Conservation (phyloP, 805 yeast genomes). For the Priceomyces fermenticarens region DNA sequence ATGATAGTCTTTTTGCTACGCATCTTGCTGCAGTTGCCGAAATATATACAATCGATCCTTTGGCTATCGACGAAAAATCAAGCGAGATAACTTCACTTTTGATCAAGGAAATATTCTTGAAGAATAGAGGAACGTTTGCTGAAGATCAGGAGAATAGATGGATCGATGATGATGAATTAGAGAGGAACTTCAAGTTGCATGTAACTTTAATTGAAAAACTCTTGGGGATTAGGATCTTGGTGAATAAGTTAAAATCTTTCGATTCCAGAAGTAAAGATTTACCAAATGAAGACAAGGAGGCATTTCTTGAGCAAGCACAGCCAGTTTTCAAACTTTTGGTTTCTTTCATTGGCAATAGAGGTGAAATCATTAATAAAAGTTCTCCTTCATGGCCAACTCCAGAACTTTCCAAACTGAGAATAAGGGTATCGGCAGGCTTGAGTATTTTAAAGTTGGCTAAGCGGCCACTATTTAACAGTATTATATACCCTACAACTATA, state of each 20-base stretch:
- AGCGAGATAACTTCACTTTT: conserved; percentile 58
- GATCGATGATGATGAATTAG: conserved; percentile 45
- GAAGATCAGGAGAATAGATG: conserved; percentile 34
- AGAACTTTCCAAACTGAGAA: conserved; percentile 50
- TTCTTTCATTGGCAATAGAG: conserved; percentile 69
- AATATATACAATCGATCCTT: conserved; percentile 48
- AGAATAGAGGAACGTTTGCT: conserved; percentile 40
- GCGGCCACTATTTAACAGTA: conserved; percentile 45
- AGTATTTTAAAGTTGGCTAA: conserved; percentile 63
- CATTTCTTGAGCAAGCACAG: conserved; percentile 44
- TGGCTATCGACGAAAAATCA: conserved; percentile 48
- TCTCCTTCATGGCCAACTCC: conserved; percentile 60
- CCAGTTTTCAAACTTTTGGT: conserved; percentile 67
- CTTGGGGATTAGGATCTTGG: conserved; percentile 51
- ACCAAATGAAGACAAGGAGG: conserved; percentile 27
- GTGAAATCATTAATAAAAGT: conserved; percentile 60
- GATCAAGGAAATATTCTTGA: conserved; percentile 59
- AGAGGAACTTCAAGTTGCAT: conserved; percentile 19
- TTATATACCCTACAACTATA: conserved; percentile 52
- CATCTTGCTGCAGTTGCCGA: conserved; percentile 62
- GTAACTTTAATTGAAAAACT: conserved; percentile 47
- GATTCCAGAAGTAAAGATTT: conserved; percentile 2
- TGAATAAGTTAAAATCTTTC: conserved; percentile 50
- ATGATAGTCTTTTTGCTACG: conserved; percentile 43
- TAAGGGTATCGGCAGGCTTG: conserved; percentile 68